Evolutionary conservation across 495 filamentous ascomycete species (phyloP), one percentile per base, ranked within the genome.

Genomic region (Bacidia rubella): DNA sequence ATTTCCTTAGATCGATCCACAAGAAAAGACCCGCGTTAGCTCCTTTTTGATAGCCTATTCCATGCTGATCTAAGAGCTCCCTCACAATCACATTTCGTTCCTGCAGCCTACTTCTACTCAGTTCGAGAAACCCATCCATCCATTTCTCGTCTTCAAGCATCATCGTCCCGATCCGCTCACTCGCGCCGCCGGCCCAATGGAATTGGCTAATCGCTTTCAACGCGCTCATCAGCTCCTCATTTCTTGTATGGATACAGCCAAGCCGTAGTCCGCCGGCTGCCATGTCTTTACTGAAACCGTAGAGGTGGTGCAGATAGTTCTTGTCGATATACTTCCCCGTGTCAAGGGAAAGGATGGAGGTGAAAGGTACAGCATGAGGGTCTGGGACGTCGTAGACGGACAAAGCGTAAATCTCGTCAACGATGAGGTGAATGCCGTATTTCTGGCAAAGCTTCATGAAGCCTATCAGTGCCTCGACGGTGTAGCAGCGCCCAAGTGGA

Each of bases 381-480:
- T 50, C 21, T 0, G 62, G 60, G 22, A 68, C 69, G 9, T 70
- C 58, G 55, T 69, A 83, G 0, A 75, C 64, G 0, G 73, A 77
- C 17, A 80, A 59, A 0, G 75, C 80, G 57, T 82, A 82, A 11
- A 83, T 74, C 58, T 85, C 81, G 49, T 85, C 81, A 41, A 72
- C 74, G 47, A 83, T 70, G 2, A 83, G 56, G 52, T 83, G 79
- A 1, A 85, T 64, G 17, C 66, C 60, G 53, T 79, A 67, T 26
- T 72, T 68, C 21, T 73, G 64, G 49, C 80, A 84, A 3, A 83
- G 56, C 9, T 60, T 60, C 67, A 80, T 68, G 24, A 78, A 61
- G 17, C 55, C 66, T 10, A 68, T 54, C 0, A 83, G 54, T 0
- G 67, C 67, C 12, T 75, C 66, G 15, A 60, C 64, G 0, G 76